These are phyloP conservation scores for Psilocybe cyanescens DNA, from an alignment of 768 basidiomycete species.

Conservation along the genomic window DNA sequence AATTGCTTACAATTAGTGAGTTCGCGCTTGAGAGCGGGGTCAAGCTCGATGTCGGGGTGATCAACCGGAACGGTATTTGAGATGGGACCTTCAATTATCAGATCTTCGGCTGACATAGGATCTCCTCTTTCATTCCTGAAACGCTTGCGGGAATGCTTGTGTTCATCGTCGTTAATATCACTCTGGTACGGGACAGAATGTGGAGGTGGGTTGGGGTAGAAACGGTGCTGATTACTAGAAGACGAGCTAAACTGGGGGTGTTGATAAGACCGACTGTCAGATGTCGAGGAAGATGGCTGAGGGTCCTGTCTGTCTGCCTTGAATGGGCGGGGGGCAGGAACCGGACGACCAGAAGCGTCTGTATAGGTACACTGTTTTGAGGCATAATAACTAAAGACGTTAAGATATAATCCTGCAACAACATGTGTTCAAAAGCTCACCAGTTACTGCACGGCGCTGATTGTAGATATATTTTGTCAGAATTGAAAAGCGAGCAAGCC, in stretches of 20 bases:
- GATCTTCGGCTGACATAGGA: conserved; percentile 39
- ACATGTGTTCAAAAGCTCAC: conserved; percentile 39
- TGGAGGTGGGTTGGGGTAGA: conserved; percentile 24
- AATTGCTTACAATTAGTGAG: conserved; percentile 67
- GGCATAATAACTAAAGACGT: conserved; percentile 66
- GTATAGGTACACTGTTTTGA: conserved; percentile 84
- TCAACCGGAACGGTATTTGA: conserved; percentile 38
- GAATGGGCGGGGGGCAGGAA: conserved; percentile 67
- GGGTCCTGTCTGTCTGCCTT: conserved; percentile 44
- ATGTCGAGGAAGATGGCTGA: conserved; percentile 25
- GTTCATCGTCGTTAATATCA: conserved; percentile 45
- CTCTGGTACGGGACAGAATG: conserved; percentile 20
- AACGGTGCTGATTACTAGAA: conserved; percentile 31
- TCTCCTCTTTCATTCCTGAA: conserved; percentile 47
- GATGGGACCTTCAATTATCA: conserved; percentile 43
- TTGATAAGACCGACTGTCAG: conserved; percentile 26
- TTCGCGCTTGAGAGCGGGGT: conserved; percentile 69
- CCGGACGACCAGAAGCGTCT: conserved; percentile 77
- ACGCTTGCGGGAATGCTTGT: conserved; percentile 49
- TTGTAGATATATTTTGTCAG: conserved; percentile 18
- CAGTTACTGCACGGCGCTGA: conserved; percentile 84
- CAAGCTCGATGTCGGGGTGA: conserved; percentile 51
- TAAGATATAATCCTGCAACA: conserved; percentile 17
- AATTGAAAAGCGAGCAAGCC: conserved; percentile 9
- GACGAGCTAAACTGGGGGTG: conserved; percentile 25